phyloP scores from a whole-genome alignment of 148 eudicot species.

The Amaranthus hypochondriacus region DNA sequence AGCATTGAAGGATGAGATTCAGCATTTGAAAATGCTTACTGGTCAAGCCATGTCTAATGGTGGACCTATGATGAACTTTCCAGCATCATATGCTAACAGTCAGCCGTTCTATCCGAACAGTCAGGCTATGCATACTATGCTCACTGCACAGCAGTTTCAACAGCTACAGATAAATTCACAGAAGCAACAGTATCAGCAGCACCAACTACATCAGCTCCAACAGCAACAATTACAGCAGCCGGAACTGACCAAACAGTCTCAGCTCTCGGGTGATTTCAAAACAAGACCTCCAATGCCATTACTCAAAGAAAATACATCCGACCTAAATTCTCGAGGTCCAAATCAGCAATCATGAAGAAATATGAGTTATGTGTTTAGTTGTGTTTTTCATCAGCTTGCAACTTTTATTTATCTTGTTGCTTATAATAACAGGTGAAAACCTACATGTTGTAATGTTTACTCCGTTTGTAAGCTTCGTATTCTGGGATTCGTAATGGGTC shows the following conservation, averaged over 20 bases:
- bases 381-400: too few species aligned
- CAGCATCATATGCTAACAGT: constrained; percentile 50
- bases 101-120: constrained; percentile 53
- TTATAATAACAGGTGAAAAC: too few species aligned
- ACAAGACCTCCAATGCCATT: constrained; percentile 33
- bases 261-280: constrained; percentile 36
- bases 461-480: too few species aligned
- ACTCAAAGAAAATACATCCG: constrained; percentile 36
- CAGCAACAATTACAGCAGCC: constrained; percentile 32
- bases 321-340: constrained; percentile 16
- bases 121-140: constrained; percentile 60
- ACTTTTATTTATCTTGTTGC: too few species aligned
- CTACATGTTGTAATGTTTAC: too few species aligned
- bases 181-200: constrained; percentile 64
- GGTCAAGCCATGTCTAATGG: constrained; percentile 77
- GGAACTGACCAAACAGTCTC: constrained; percentile 24
- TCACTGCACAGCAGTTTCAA: constrained; percentile 91
- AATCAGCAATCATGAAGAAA: constrained; percentile 7
- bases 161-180: constrained; percentile 86
- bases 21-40: constrained; percentile 77
- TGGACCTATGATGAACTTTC: constrained; percentile 63
- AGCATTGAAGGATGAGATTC: constrained; percentile 88
- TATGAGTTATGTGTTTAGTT: too few species aligned
- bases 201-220: constrained; percentile 32
- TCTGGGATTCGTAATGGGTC: too few species aligned